Evolutionary conservation across 2,329 filamentous ascomycete species (phyloP).

Genomic region (Pyrenophora teres): DNA sequence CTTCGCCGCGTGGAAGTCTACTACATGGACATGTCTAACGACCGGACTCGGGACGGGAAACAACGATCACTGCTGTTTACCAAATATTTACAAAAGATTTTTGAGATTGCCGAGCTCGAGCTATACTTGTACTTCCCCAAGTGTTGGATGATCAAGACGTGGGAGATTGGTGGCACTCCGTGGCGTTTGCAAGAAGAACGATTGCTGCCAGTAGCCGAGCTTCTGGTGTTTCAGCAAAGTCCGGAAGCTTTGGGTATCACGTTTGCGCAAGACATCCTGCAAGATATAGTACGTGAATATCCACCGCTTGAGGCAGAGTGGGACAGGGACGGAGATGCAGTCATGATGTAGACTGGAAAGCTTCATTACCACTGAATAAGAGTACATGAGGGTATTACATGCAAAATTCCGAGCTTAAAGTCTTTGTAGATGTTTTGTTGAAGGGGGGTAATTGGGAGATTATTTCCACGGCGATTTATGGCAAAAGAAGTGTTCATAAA

Average conservation of each 20-base stretch:
- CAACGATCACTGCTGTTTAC: too few species aligned
- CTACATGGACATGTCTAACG: neutral
- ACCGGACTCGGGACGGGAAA: neutral
- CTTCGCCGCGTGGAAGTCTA: conserved; percentile 20
- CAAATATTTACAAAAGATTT: neutral
- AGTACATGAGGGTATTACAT: too few species aligned
- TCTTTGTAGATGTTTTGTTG: too few species aligned
- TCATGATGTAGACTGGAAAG: conserved; percentile 2
- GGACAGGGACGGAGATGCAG: conserved; percentile 12
- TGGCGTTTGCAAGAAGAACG: conserved; percentile 11
- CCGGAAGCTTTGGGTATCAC: neutral
- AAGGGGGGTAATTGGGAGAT: too few species aligned
- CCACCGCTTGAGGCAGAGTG: conserved; percentile 5
- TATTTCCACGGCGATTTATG: too few species aligned
- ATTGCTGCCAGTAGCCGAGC: neutral
- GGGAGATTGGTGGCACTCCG: conserved; percentile 9
- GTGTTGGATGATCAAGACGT: conserved; percentile 8
- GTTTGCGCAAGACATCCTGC: too few species aligned
- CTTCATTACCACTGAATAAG: too few species aligned
- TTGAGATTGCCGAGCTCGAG: conserved; percentile 4
- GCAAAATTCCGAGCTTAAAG: too few species aligned
- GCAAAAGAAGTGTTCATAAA: too few species aligned
- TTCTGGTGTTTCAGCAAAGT: neutral
- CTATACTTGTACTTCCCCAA: conserved; percentile 16
- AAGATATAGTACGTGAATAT: too few species aligned